Conservation (phyloP, 164 flowering plant genomes). For the Stephania japonica region DNA sequence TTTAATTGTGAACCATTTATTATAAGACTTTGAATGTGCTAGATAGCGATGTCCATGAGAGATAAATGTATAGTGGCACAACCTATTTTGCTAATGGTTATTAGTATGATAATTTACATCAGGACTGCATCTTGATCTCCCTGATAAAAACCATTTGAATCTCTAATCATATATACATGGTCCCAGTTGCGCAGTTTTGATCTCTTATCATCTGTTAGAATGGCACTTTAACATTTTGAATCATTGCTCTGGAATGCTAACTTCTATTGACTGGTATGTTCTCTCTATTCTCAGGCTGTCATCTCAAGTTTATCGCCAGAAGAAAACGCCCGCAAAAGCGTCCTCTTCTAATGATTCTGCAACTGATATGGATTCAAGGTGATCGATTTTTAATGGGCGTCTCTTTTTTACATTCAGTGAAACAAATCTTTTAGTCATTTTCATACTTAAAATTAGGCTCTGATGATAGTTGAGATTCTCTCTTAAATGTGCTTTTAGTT, state of each 20-base stretch:
- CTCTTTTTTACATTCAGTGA: slow-evolving; percentile 4
- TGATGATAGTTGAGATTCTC: neutral
- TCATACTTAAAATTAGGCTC: neutral
- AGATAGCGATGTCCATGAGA: too few species aligned
- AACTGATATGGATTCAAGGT: slow-evolving; percentile 21
- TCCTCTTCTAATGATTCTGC: slow-evolving; percentile 31
- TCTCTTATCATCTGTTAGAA: neutral
- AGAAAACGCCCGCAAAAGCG: slow-evolving; percentile 36
- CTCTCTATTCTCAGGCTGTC: slow-evolving; percentile 30
- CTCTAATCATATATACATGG: too few species aligned
- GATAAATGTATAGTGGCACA: too few species aligned
- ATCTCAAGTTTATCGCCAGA: slow-evolving; percentile 27
- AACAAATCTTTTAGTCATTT: neutral
- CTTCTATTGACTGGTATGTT: neutral
- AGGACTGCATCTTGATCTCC: too few species aligned
- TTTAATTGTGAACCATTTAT: too few species aligned
- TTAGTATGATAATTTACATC: too few species aligned
- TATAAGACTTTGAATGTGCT: too few species aligned
- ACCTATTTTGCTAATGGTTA: too few species aligned
- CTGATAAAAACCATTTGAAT: too few species aligned
- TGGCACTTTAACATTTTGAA: neutral
- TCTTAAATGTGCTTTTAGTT: neutral
- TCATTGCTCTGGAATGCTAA: neutral
- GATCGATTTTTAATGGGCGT: neutral
- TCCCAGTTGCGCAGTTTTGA: too few species aligned